Evolutionary conservation across 2,329 filamentous ascomycete species (phyloP).

Genomic region (Alternaria brassicae): DNA sequence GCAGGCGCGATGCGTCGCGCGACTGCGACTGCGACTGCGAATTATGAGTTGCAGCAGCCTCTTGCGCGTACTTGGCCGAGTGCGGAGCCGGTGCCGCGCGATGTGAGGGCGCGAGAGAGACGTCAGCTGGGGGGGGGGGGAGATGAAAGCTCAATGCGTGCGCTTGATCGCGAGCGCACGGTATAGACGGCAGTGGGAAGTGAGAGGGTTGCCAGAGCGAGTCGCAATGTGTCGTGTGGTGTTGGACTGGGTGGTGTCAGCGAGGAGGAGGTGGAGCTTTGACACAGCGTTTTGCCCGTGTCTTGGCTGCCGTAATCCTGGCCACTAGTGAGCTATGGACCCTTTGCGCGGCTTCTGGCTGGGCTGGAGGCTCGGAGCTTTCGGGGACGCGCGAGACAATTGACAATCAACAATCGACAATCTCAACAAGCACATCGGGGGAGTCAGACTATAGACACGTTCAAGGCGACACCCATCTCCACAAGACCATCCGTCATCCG

Average conservation of each 20-base stretch:
- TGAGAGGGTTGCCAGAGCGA: slow-evolving; percentile 21
- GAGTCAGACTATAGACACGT: neutral
- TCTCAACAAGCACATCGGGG: slow-evolving; percentile 4
- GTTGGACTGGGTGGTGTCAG: slow-evolving; percentile 27
- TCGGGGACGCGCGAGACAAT: slow-evolving; percentile 1
- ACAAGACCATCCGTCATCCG: neutral
- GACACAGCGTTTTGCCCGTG: slow-evolving; percentile 32
- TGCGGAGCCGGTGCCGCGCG: slow-evolving; percentile 24
- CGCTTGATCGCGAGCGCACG: slow-evolving; percentile 15
- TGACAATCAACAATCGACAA: no score
- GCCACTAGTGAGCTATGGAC: slow-evolving; percentile 9
- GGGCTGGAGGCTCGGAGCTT: slow-evolving; percentile 2
- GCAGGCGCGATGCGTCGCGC: slow-evolving; percentile 28
- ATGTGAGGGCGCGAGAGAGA: slow-evolving; percentile 17
- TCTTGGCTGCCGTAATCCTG: slow-evolving; percentile 23
- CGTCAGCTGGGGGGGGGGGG: slow-evolving; percentile 7
- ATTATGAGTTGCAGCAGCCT: slow-evolving; percentile 30
- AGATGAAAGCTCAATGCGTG: slow-evolving; percentile 11
- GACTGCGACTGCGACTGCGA: slow-evolving; percentile 33
- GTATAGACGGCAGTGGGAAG: slow-evolving; percentile 18
- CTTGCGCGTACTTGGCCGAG: slow-evolving; percentile 27
- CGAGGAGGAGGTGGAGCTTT: slow-evolving; percentile 42
- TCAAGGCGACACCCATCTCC: neutral
- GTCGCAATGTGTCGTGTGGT: slow-evolving; percentile 41
- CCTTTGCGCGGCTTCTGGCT: slow-evolving; percentile 8